These are phyloP conservation scores for Balakata baccata DNA, from an alignment of 345 rosid species.

Conservation along the genomic window DNA sequence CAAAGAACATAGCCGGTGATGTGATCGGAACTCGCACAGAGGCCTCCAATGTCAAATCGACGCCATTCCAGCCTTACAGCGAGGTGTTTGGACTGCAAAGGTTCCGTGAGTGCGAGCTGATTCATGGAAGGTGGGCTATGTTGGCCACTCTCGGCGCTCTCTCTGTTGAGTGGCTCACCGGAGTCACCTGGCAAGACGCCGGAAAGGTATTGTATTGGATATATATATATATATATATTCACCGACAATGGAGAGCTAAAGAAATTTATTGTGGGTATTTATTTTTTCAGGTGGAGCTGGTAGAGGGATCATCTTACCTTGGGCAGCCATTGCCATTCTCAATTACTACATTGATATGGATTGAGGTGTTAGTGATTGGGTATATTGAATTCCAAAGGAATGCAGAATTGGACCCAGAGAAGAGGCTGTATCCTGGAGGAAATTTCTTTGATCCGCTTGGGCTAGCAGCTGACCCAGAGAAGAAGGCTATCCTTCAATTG, in stretches of 20 bases:
- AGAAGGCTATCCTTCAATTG: conserved; percentile 75
- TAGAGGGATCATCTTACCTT: conserved; percentile 88
- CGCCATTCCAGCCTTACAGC: conserved; percentile 68
- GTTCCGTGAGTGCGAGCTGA: conserved; percentile 77
- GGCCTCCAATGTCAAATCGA: conserved; percentile 43
- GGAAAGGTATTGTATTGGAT: conserved; percentile 46
- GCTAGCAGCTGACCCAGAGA: conserved; percentile 85
- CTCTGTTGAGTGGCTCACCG: conserved; percentile 68
- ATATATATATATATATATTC: no score
- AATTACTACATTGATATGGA: conserved; percentile 77
- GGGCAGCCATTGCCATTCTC: conserved; percentile 92
- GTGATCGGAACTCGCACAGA: conserved; percentile 60
- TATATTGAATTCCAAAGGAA: conserved; percentile 95
- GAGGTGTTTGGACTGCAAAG: conserved; percentile 76
- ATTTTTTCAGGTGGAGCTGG: conserved; percentile 65
- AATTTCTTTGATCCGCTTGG: conserved; percentile 83
- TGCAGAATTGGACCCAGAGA: conserved; percentile 86
- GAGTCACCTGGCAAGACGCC: conserved; percentile 79
- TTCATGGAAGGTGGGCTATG: conserved; percentile 84
- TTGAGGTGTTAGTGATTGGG: conserved; percentile 74
- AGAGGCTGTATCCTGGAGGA: conserved; percentile 89
- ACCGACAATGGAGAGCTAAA: no score
- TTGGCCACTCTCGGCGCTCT: conserved; percentile 75
- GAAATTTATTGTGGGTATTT: not conserved
- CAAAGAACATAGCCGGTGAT: conserved; percentile 55